These are phyloP conservation scores for Ogataea pini DNA, from an alignment of 805 yeast genomes.

Conservation along the genomic window DNA sequence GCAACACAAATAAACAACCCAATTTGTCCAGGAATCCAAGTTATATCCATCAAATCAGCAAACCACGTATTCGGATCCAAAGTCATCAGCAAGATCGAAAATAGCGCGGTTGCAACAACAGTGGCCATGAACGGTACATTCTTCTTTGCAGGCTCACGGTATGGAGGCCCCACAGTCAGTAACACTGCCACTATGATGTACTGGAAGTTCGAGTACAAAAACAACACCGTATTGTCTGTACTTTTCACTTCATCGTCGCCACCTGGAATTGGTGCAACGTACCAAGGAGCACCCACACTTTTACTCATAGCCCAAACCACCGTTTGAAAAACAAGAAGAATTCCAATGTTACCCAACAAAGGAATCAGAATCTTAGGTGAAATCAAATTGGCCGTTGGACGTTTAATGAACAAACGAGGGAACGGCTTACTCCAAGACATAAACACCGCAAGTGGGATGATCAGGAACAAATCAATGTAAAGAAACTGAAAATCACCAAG, in stretches of 20 bases:
- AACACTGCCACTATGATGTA: slow-evolving; percentile 81
- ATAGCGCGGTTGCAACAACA: slow-evolving; percentile 46
- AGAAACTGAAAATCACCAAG: slow-evolving; percentile 96
- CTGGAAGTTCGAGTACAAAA: slow-evolving; percentile 81
- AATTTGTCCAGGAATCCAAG: slow-evolving; percentile 53
- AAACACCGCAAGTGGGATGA: slow-evolving; percentile 91
- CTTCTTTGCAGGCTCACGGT: slow-evolving; percentile 69
- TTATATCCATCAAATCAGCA: slow-evolving; percentile 76
- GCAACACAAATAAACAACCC: slow-evolving; percentile 50
- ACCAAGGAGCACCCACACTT: slow-evolving; percentile 64
- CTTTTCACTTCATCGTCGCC: slow-evolving; percentile 80
- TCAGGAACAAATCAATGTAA: slow-evolving; percentile 87
- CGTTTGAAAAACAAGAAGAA: slow-evolving; percentile 66
- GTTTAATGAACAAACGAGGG: slow-evolving; percentile 55
- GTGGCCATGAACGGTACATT: slow-evolving; percentile 74
- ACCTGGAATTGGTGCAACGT: slow-evolving; percentile 75
- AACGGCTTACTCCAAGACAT: slow-evolving; percentile 97
- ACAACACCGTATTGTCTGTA: slow-evolving; percentile 86
- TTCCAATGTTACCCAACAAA: slow-evolving; percentile 70
- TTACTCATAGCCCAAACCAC: slow-evolving; percentile 59
- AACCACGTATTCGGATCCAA: slow-evolving; percentile 51
- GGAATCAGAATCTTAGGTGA: slow-evolving; percentile 87
- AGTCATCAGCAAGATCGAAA: slow-evolving; percentile 57
- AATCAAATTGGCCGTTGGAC: slow-evolving; percentile 93
- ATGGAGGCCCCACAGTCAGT: slow-evolving; percentile 92